A percentile compares a stretch with the other conserved stretches of the same genome.
phyloP scores from a whole-genome alignment of 257 asterid species.

The Gynochthodes officinalis region DNA sequence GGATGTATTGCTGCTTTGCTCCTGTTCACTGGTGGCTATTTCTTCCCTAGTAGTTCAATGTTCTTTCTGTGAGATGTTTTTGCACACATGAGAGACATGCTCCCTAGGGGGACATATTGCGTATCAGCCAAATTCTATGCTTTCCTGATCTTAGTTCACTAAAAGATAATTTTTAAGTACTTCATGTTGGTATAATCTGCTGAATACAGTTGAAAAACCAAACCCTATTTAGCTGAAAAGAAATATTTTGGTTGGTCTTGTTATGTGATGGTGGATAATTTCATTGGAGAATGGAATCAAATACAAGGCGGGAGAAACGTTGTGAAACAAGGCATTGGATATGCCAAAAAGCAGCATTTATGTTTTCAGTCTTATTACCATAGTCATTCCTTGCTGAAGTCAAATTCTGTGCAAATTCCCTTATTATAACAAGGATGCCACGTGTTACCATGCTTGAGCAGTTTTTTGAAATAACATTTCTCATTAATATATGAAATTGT shows the following conservation, averaged over 20 bases:
- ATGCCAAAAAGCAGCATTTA: constrained; percentile 1
- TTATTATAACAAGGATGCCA: background rate
- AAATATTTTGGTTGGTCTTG: background rate
- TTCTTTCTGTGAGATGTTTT: background rate
- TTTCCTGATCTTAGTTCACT: background rate
- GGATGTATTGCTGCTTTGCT: background rate
- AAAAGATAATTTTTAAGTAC: background rate
- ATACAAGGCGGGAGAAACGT: background rate
- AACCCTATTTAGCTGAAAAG: background rate
- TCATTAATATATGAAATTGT: background rate
- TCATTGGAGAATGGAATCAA: background rate
- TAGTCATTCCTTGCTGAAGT: background rate
- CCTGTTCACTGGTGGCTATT: no score
- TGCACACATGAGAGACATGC: background rate
- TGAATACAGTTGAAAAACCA: background rate
- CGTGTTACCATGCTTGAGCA: background rate
- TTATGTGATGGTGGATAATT: background rate
- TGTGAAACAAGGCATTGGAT: background rate
- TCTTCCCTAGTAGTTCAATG: no score
- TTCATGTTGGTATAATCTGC: background rate
- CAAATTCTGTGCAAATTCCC: background rate
- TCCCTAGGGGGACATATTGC: background rate
- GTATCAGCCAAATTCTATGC: background rate
- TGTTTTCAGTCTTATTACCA: background rate
- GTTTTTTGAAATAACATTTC: background rate